These are phyloP conservation scores for Trichosanthes truncata DNA, from an alignment of 306 rosid genomes.

Conservation along the genomic window DNA sequence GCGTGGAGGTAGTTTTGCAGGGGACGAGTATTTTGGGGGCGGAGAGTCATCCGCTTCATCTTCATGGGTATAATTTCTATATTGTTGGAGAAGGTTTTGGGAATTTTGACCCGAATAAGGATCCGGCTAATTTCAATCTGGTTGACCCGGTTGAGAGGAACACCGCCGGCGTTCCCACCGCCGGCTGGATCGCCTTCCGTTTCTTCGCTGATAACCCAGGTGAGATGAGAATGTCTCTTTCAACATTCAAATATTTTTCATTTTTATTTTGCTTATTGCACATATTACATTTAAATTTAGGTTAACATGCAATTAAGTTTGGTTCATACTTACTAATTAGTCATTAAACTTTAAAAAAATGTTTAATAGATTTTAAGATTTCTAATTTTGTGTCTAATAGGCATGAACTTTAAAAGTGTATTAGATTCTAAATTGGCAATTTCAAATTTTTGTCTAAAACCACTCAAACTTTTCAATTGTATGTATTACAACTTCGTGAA, in stretches of 20 bases:
- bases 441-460: no score
- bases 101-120: slow-evolving; percentile 50
- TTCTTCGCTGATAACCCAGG: slow-evolving; percentile 82
- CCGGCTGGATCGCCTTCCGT: slow-evolving; percentile 73
- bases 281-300: neutral
- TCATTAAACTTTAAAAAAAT: no score
- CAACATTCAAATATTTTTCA: neutral
- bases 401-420: no score
- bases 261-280: neutral
- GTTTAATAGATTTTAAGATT: no score
- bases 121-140: slow-evolving; percentile 52
- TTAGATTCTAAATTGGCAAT: no score
- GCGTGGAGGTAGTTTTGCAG: slow-evolving; percentile 70
- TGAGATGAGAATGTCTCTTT: neutral
- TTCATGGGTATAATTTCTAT: slow-evolving; percentile 70
- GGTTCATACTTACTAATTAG: no score
- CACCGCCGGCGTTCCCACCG: slow-evolving; percentile 54
- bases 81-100: slow-evolving; percentile 77
- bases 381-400: no score
- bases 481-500: no score
- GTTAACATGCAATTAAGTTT: neutral
- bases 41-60: slow-evolving; percentile 86
- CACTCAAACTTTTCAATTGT: no score
- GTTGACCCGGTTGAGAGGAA: slow-evolving; percentile 70
- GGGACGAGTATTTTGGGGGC: slow-evolving; percentile 55